Conservation (phyloP, 176 grass and related monocot genomes). For the Chloris gayana region DNA sequence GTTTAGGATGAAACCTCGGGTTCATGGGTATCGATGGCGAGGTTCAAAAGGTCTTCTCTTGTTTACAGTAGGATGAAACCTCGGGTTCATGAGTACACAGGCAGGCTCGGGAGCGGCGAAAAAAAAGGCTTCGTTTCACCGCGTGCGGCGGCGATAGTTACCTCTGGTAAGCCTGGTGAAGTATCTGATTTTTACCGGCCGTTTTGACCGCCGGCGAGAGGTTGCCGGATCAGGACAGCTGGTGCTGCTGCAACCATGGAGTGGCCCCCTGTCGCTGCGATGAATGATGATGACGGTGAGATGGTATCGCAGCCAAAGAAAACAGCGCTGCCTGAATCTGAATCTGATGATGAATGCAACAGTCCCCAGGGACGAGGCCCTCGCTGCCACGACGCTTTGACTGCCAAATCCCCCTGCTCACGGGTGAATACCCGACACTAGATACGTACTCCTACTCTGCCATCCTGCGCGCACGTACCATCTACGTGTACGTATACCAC, state of each 20-base stretch:
- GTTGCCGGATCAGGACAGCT: not conserved
- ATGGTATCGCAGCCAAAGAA: not conserved
- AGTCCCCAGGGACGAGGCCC: not conserved
- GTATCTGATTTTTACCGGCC: not conserved
- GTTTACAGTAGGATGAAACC: too few relatives aligned
- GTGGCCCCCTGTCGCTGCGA: not conserved
- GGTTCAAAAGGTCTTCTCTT: too few relatives aligned
- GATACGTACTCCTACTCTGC: not conserved
- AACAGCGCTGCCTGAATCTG: not conserved
- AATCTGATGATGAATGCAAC: slow-evolving; percentile 24
- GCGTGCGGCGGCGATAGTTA: too few relatives aligned
- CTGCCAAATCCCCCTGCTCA: not conserved
- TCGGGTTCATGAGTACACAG: too few relatives aligned
- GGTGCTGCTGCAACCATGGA: too few relatives aligned
- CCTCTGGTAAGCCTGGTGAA: too few relatives aligned
- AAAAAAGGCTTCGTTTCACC: too few relatives aligned
- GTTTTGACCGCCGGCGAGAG: not conserved
- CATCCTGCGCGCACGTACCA: not conserved
- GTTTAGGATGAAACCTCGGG: too few relatives aligned
- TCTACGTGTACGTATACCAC: not conserved
- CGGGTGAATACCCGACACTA: not conserved
- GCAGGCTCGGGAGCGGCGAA: too few relatives aligned
- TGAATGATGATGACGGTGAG: not conserved
- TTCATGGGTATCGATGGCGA: too few relatives aligned
- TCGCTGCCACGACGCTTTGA: slow-evolving; percentile 6